Conservation (phyloP, 1,139 yeast genomes). For the Protomyces inundatus region DNA sequence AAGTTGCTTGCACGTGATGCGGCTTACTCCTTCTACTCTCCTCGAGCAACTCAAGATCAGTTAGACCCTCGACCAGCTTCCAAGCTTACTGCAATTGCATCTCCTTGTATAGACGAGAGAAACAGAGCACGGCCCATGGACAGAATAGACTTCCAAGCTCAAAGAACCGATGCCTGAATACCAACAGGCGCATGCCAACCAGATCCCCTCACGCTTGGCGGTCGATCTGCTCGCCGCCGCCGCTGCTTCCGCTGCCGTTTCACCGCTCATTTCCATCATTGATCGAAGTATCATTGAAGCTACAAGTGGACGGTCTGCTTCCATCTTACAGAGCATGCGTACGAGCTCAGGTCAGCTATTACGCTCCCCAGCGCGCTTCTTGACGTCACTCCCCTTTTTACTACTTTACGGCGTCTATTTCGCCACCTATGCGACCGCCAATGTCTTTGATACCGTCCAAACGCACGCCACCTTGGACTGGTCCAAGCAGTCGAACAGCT, state of each 20-base stretch:
- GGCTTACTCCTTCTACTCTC: too few relatives aligned
- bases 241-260: constrained; percentile 21
- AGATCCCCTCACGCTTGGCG: constrained; percentile 1
- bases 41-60: too few relatives aligned
- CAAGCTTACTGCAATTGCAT: too few relatives aligned
- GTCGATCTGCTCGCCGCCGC: constrained; percentile 25
- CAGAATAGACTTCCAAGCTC: neutral
- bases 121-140: neutral
- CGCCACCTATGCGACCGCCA: constrained; percentile 24
- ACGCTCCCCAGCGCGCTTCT: constrained; percentile 1
- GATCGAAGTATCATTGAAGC: constrained; percentile 27
- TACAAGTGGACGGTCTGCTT: constrained; percentile 21
- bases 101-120: too few relatives aligned
- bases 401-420: constrained; percentile 21
- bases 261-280: constrained; percentile 24
- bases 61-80: too few relatives aligned
- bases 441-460: constrained; percentile 18
- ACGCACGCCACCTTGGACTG: constrained; percentile 1
- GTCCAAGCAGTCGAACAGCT: constrained; percentile 18
- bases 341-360: neutral
- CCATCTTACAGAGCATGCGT: constrained; percentile 2
- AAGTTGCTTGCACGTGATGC: too few relatives aligned
- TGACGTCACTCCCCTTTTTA: constrained; percentile 14
- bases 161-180: neutral
- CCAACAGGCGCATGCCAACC: neutral